Evolutionary conservation across 495 filamentous ascomycete genomes (phyloP).

Genomic region (Thermochaetoides thermophila): DNA sequence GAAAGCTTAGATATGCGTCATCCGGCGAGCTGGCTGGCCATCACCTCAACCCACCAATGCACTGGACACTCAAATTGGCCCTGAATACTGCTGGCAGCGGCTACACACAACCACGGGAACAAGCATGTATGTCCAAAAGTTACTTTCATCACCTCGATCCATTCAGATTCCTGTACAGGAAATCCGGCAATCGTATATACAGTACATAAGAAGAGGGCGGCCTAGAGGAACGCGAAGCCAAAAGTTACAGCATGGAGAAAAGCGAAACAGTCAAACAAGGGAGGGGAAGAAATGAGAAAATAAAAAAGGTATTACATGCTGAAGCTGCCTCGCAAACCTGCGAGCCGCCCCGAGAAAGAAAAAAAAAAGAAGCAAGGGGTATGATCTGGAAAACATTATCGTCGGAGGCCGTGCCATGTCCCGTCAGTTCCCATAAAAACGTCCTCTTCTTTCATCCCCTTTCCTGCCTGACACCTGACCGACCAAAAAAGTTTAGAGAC

Average conservation of each 20-base stretch:
- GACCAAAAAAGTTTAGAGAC: no score
- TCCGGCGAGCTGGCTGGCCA: no score
- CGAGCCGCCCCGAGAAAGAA: slow-evolving; percentile 17
- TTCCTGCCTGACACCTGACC: no score
- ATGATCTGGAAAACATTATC: slow-evolving; percentile 32
- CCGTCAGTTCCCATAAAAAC: slow-evolving; percentile 6
- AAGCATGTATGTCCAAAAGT: no score
- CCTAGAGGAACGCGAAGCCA: no score
- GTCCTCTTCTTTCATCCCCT: no score
- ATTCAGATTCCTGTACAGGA: slow-evolving; percentile 7
- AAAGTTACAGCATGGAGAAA: slow-evolving; percentile 4
- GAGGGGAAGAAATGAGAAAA: slow-evolving; percentile 14
- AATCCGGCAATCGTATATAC: slow-evolving; percentile 14
- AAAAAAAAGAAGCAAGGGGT: no score
- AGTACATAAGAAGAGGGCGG: slow-evolving; percentile 5
- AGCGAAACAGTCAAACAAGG: slow-evolving; percentile 5
- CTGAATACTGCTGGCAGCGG: no score
- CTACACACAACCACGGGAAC: no score
- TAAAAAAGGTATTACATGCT: slow-evolving; percentile 36
- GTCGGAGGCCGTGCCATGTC: slow-evolving; percentile 21
- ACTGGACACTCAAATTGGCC: no score
- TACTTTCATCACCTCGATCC: slow-evolving; percentile 18
- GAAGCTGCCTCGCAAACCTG: slow-evolving; percentile 19
- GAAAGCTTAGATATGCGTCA: no score
- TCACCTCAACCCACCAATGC: no score